Conservation (phyloP, 2,329 filamentous ascomycete genomes). For the Pestalotiopsis sp. region DNA sequence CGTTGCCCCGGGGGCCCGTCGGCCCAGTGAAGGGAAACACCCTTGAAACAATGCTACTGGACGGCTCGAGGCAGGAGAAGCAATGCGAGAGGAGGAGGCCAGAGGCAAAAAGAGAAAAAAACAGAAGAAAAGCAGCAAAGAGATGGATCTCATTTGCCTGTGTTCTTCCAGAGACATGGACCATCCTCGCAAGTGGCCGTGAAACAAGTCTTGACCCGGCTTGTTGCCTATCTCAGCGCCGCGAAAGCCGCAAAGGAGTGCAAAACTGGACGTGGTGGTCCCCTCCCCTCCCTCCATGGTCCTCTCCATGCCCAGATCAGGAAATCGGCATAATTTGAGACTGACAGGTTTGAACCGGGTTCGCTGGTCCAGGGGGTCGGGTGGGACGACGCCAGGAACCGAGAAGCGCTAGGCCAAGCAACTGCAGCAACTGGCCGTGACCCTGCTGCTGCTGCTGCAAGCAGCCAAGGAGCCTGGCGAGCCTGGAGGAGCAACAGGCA, state of each 20-base stretch:
- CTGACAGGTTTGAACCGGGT: slow-evolving; percentile 14
- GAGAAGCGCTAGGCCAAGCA: neutral
- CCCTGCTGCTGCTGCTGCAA: neutral
- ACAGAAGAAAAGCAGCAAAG: neutral
- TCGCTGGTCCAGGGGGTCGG: slow-evolving; percentile 14
- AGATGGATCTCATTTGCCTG: slow-evolving; percentile 6
- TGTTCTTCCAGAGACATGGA: slow-evolving; percentile 1
- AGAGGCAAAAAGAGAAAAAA: neutral
- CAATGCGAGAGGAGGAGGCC: neutral
- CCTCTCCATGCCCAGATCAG: neutral
- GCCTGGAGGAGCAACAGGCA: neutral
- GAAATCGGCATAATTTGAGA: slow-evolving; percentile 26
- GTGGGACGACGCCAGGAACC: slow-evolving; percentile 14
- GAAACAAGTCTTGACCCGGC: slow-evolving; percentile 7
- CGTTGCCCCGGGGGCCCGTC: neutral
- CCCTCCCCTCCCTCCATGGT: neutral
- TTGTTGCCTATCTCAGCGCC: slow-evolving; percentile 9
- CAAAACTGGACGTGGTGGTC: neutral
- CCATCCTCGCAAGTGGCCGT: slow-evolving; percentile 10
- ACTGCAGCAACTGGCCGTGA: neutral
- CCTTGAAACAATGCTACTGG: slow-evolving; percentile 3
- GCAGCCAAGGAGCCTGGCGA: no score
- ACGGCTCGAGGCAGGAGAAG: neutral
- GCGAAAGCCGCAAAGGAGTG: slow-evolving; percentile 9
- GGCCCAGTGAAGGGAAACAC: slow-evolving; percentile 8